Conservation (phyloP, 2,329 filamentous ascomycete genomes). For the Metarhizium album region DNA sequence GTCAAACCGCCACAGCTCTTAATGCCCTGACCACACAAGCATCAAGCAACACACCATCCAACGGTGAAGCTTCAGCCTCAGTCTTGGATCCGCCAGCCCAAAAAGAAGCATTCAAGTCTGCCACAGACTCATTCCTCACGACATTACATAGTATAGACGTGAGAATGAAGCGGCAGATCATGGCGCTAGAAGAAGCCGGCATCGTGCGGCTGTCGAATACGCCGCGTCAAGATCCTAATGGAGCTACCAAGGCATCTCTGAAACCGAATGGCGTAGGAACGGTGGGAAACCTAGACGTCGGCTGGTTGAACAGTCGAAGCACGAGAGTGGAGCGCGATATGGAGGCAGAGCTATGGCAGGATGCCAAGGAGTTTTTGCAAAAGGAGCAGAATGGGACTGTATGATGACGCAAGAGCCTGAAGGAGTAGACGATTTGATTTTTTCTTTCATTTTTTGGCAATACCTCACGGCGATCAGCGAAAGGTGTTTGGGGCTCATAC, state of each 20-base stretch:
- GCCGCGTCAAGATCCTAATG: conserved; percentile 21
- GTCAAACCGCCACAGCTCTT: conserved; percentile 35
- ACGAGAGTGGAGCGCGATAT: conserved; percentile 74
- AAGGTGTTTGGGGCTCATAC: not conserved
- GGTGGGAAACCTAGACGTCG: conserved; percentile 62
- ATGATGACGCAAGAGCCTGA: not conserved
- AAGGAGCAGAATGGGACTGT: conserved; percentile 11
- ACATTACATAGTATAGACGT: conserved; percentile 67
- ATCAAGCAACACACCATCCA: conserved; percentile 9
- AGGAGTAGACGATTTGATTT: not conserved
- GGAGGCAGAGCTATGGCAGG: conserved; percentile 66
- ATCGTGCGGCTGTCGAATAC: conserved; percentile 47
- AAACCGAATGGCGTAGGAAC: conserved; percentile 45
- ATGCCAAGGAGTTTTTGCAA: conserved; percentile 27
- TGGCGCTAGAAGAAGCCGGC: conserved; percentile 70
- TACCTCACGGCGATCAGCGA: not conserved
- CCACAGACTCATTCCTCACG: conserved; percentile 57
- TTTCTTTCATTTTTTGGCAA: no score
- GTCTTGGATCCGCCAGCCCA: conserved; percentile 36
- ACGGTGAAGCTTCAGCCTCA: conserved; percentile 11
- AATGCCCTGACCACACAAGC: conserved; percentile 30
- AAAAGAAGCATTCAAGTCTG: conserved; percentile 44
- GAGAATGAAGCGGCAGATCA: conserved; percentile 54
- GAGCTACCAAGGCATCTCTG: conserved; percentile 31
- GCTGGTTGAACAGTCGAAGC: conserved; percentile 79